A percentile compares a stretch with the other conserved stretches of the same genome.
These are phyloP conservation scores for Phanerochaete carnosa DNA, from an alignment of 768 basidiomycete genomes.

Conservation along the genomic window DNA sequence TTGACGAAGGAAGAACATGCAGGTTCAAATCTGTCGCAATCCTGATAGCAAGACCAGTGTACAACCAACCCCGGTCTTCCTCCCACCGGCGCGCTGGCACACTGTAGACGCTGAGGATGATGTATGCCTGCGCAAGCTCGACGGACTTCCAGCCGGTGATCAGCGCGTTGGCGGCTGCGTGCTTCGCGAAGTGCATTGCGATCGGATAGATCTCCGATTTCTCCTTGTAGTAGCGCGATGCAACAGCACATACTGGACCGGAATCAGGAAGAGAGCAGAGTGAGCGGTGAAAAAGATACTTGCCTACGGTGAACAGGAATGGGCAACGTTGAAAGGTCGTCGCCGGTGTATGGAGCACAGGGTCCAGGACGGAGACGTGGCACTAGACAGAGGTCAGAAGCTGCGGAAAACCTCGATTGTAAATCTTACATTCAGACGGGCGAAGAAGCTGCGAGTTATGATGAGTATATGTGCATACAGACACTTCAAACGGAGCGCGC, in stretches of 20 bases:
- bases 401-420: constrained; percentile 17
- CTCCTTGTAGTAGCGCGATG: constrained; percentile 78
- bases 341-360: constrained; percentile 74
- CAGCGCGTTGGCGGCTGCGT: constrained; percentile 75
- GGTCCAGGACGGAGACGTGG: constrained; percentile 77
- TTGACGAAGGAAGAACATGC: constrained; percentile 71
- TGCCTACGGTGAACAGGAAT: constrained; percentile 86
- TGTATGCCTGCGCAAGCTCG: constrained; percentile 88
- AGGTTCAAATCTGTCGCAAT: constrained; percentile 90
- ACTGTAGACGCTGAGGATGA: constrained; percentile 80
- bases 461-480: not conserved
- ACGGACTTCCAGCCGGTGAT: constrained; percentile 69
- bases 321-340: constrained; percentile 81
- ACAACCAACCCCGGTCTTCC: constrained; percentile 87
- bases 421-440: constrained; percentile 58
- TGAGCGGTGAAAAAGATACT: constrained; percentile 30
- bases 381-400: constrained; percentile 69
- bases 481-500: constrained; percentile 25
- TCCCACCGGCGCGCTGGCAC: constrained; percentile 84
- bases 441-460: constrained; percentile 55
- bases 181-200: constrained; percentile 87
- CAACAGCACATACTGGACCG: constrained; percentile 73
- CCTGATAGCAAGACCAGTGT: constrained; percentile 83
- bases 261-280: not conserved
- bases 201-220: constrained; percentile 84